A percentile compares a stretch with the other conserved stretches of the same genome.
phyloP scores from a whole-genome alignment of 805 yeast species.

The Sugiyamaella lignohabitans region DNA sequence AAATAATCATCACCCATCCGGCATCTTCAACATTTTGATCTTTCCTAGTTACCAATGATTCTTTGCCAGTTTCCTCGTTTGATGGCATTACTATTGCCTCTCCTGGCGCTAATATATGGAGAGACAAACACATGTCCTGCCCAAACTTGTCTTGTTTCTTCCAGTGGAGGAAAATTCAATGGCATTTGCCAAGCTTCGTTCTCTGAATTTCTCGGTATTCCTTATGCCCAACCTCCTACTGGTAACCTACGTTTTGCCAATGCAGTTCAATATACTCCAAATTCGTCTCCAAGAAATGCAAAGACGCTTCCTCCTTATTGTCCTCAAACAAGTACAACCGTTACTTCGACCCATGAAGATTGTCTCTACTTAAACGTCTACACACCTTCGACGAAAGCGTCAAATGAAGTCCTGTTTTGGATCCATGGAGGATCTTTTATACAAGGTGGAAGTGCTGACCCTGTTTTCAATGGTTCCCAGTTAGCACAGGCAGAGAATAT shows the following conservation, averaged over 20 bases:
- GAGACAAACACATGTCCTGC: neutral
- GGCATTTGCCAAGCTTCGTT: neutral
- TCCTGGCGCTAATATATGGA: neutral
- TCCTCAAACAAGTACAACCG: slow-evolving; percentile 15
- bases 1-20: too few relatives aligned
- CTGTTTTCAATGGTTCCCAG: slow-evolving; percentile 23
- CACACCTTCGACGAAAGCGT: slow-evolving; percentile 17
- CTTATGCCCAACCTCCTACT: slow-evolving; percentile 30
- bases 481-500: slow-evolving; percentile 21
- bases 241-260: slow-evolving; percentile 27
- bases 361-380: slow-evolving; percentile 30
- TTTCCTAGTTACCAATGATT: too few relatives aligned
- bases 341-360: slow-evolving; percentile 22
- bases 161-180: neutral
- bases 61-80: neutral
- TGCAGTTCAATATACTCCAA: slow-evolving; percentile 10
- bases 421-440: slow-evolving; percentile 35
- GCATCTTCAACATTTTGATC: too few relatives aligned
- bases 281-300: slow-evolving; percentile 13
- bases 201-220: slow-evolving; percentile 20
- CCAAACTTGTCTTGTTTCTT: neutral
- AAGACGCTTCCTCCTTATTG: slow-evolving; percentile 27
- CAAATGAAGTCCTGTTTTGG: slow-evolving; percentile 29
- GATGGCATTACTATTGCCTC: neutral
- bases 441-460: slow-evolving; percentile 30